phyloP scores from a whole-genome alignment of 768 basidiomycete genomes.

The Mycena albidolilacea region DNA sequence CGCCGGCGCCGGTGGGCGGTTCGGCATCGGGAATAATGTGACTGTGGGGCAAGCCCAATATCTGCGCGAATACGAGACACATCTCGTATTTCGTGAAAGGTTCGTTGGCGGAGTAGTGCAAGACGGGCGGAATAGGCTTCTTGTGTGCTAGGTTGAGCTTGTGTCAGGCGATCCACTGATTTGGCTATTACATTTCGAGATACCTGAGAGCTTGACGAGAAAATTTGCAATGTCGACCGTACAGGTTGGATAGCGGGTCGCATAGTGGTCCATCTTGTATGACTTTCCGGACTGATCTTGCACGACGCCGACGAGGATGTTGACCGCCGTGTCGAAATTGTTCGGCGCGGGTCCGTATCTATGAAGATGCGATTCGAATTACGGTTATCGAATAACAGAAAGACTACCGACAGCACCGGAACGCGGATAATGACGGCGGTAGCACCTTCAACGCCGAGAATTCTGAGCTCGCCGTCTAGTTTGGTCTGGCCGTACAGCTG shows the following conservation, averaged over 20 bases:
- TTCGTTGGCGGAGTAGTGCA: constrained; percentile 90
- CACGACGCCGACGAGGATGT: constrained; percentile 89
- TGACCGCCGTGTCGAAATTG: constrained; percentile 92
- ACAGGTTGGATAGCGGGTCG: constrained; percentile 93
- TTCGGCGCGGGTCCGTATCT: constrained; percentile 91
- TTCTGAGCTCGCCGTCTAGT: constrained; percentile 87
- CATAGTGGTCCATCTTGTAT: constrained; percentile 97
- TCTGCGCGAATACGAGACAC: constrained; percentile 81
- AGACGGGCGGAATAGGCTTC: constrained; percentile 71
- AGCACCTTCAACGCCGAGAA: constrained; percentile 71
- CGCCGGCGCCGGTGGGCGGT: constrained; percentile 73
- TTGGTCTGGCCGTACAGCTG: constrained; percentile 93
- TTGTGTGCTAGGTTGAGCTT: constrained; percentile 48
- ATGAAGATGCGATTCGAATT: constrained; percentile 23
- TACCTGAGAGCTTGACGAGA: constrained; percentile 82
- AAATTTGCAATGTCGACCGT: constrained; percentile 90
- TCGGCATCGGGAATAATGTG: constrained; percentile 85
- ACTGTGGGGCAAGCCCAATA: constrained; percentile 76
- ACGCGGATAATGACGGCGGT: constrained; percentile 84
- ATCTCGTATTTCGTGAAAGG: constrained; percentile 96
- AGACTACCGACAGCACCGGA: constrained; percentile 81
- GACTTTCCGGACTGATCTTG: constrained; percentile 88
- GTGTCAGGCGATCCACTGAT: background rate
- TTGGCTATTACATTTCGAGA: constrained; percentile 39
- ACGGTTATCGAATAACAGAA: constrained; percentile 8